Base-by-base conservation (phyloP, 2,329 filamentous ascomycete species). In the Fusarium papillatum region DNA sequence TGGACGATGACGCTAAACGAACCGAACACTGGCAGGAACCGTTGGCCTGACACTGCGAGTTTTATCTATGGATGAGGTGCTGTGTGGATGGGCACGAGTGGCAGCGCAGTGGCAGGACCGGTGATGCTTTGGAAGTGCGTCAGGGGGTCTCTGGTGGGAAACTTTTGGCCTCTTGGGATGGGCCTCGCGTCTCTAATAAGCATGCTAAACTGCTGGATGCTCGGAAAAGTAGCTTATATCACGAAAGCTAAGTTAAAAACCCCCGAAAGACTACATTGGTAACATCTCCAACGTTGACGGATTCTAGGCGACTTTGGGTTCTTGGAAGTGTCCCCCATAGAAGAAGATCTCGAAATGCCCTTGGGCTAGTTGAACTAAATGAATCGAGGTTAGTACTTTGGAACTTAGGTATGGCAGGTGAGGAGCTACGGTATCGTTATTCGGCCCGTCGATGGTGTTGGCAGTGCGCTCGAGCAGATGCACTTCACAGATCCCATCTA, bases 201-300 rank as follows among this genome's bases (percentile, higher is more conserved):
- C 29, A 6, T 34, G 3, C 2, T 1, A 0, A 8, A 7, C 17
- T 55, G 2, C 11, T 14, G 4, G 2, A 9, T 14, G n/a, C 17
- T 31, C 2, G 0, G 5, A 1, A 55, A 55, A 14, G 26, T 14
- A 8, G n/a, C 3, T n/a, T 31, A n/a, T 0, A 31, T 31, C 10
- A n/a, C 2, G 6, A 55, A n/a, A 0, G 0, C 17, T 31, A 7
- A 19, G 26, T 4, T 19, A 10, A 53, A 53, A 29, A 3, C 9
- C 48, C 11, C 7, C 4, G 26, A 53, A 8, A 19, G 26, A 53
- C 48, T 26, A 17, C 26, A 31, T 53, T 53, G 6, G 17, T n/a
- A 10, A 53, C 17, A n/a, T 26, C 24, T 26, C 24, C 46, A 17
- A 26, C 14, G 14, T 36, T 36, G 34, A 3, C 8, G 14, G 5